Evolutionary conservation across 352 stramenopile genomes (phyloP).

Genomic region (Thraustochytrium sp.): DNA sequence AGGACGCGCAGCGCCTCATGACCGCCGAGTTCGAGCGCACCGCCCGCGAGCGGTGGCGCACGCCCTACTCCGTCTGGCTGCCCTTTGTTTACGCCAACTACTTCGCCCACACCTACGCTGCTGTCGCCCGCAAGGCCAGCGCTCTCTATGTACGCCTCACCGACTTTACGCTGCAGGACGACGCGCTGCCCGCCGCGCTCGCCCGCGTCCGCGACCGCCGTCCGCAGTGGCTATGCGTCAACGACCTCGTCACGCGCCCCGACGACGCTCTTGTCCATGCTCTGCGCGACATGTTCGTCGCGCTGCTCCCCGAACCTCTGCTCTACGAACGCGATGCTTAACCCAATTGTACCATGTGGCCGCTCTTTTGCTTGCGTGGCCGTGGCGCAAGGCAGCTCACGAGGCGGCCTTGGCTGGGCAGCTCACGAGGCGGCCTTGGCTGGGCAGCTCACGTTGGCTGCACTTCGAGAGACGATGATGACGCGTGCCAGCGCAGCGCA

Average conservation of each 20-base stretch:
- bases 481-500: too few species aligned
- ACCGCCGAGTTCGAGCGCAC: conserved; percentile 8
- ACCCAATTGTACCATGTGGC: neutral
- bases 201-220: neutral
- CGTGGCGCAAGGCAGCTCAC: neutral
- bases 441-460: too few species aligned
- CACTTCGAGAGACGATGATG: too few species aligned
- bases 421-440: too few species aligned
- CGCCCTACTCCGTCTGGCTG: neutral
- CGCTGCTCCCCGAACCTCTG: neutral
- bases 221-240: conserved; percentile 33
- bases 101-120: neutral
- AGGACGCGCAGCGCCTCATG: neutral
- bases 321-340: neutral
- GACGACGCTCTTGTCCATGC: neutral
- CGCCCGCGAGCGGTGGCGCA: neutral
- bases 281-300: neutral
- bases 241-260: neutral
- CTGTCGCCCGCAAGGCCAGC: neutral
- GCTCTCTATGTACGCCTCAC: neutral
- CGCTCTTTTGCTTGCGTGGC: neutral
- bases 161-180: neutral
- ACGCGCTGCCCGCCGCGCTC: neutral
- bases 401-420: too few species aligned
- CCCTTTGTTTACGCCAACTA: conserved; percentile 38